Percentiles rank a stretch among this genome's conserved stretches.
phyloP scores from a whole-genome alignment of 805 yeast genomes.

The Helenozyma baotianmanensis region DNA sequence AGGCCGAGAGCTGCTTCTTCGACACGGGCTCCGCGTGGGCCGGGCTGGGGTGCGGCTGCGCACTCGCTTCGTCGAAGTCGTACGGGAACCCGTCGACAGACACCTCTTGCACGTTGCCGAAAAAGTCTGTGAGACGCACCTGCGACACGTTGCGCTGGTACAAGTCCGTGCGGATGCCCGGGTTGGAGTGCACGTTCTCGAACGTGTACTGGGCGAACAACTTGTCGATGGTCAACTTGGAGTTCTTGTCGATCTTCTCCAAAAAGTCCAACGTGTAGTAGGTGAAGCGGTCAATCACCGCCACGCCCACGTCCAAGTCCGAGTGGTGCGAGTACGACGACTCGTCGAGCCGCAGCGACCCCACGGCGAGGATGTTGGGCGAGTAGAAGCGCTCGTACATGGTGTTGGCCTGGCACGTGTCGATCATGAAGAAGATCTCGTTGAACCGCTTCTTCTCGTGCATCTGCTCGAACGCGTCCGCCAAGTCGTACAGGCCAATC shows the following conservation, averaged over 20 bases:
- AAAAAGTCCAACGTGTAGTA: conserved; percentile 85
- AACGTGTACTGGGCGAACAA: conserved; percentile 79
- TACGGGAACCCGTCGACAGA: conserved; percentile 46
- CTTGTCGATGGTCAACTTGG: conserved; percentile 73
- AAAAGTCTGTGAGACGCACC: conserved; percentile 85
- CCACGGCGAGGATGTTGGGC: conserved; percentile 89
- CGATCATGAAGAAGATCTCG: conserved; percentile 95
- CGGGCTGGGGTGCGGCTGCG: neutral
- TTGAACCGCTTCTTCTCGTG: conserved; percentile 91
- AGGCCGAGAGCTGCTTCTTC: conserved; percentile 5
- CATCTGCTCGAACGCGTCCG: conserved; percentile 97
- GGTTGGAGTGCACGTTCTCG: conserved; percentile 83
- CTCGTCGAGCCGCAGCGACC: conserved; percentile 83
- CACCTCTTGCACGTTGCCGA: conserved; percentile 85
- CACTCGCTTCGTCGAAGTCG: conserved; percentile 45
- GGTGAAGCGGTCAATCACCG: conserved; percentile 95
- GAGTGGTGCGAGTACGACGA: conserved; percentile 94
- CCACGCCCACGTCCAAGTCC: conserved; percentile 93
- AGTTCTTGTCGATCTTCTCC: conserved; percentile 74
- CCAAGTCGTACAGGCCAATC: conserved; percentile 89
- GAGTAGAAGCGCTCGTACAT: conserved; percentile 92
- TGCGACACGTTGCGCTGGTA: conserved; percentile 61
- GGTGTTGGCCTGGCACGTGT: conserved; percentile 98
- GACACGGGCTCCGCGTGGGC: conserved; percentile 1
- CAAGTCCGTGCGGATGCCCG: conserved; percentile 86